A percentile compares a stretch with the other conserved stretches of the same genome.
These are phyloP conservation scores for Beauveria sp. DNA, from an alignment of 2,329 filamentous ascomycete species.

Conservation along the genomic window DNA sequence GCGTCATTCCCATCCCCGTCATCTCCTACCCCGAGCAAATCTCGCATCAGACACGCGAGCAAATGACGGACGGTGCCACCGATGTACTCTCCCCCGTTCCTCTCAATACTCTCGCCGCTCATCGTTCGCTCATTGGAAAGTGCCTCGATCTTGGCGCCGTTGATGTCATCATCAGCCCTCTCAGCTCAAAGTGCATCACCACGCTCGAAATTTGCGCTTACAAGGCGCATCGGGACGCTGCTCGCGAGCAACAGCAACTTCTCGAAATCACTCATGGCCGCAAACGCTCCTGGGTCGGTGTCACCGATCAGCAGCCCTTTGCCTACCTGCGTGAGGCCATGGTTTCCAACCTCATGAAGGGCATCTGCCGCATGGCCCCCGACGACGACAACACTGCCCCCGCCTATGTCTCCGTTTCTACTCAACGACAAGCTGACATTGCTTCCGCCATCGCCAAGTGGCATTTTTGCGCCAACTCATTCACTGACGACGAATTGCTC, in stretches of 20 bases:
- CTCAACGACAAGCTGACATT: slow-evolving; percentile 58
- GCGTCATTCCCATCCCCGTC: slow-evolving; percentile 49
- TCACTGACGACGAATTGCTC: slow-evolving; percentile 82
- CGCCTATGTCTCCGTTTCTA: slow-evolving; percentile 60
- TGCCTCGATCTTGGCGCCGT: slow-evolving; percentile 82
- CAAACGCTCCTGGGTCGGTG: slow-evolving; percentile 87
- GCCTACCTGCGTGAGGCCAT: slow-evolving; percentile 86
- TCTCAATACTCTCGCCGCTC: slow-evolving; percentile 21
- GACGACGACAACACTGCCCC: slow-evolving; percentile 53
- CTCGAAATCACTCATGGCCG: slow-evolving; percentile 65
- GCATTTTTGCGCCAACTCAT: slow-evolving; percentile 85
- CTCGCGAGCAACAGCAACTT: slow-evolving; percentile 64
- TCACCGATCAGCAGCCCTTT: slow-evolving; percentile 78
- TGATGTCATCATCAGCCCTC: slow-evolving; percentile 75
- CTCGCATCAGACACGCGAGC: slow-evolving; percentile 21
- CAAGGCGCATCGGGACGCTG: slow-evolving; percentile 68
- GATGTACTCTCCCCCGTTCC: slow-evolving; percentile 22
- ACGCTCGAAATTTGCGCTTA: slow-evolving; percentile 78
- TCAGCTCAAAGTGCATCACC: slow-evolving; percentile 66
- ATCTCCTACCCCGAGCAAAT: slow-evolving; percentile 32
- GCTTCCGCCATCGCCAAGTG: slow-evolving; percentile 66
- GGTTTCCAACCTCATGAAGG: slow-evolving; percentile 84
- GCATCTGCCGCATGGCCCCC: slow-evolving; percentile 70
- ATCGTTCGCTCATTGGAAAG: slow-evolving; percentile 47
- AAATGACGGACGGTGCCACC: slow-evolving; percentile 30